These are phyloP conservation scores for Phytophthora pluvialis DNA, from an alignment of 352 stramenopile genomes.

Conservation along the genomic window DNA sequence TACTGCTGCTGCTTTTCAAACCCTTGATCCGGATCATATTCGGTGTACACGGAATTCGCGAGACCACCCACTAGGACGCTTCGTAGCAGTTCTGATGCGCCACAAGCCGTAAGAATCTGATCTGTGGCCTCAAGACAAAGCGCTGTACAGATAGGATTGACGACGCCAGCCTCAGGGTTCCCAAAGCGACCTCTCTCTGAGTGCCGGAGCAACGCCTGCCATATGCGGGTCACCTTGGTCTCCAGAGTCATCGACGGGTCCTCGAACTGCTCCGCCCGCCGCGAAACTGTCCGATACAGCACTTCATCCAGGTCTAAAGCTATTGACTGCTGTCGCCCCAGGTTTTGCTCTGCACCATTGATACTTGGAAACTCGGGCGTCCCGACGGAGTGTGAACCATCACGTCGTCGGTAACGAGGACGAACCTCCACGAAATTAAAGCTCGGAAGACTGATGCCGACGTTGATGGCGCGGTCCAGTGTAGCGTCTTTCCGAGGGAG, in stretches of 20 bases:
- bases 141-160: conserved; percentile 65
- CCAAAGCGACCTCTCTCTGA: conserved; percentile 64
- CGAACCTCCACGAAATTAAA: conserved; percentile 75
- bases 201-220: conserved; percentile 65
- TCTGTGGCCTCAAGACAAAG: conserved; percentile 60
- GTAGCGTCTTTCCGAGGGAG: conserved; percentile 15
- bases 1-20: conserved; percentile 52
- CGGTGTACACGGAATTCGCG: conserved; percentile 65
- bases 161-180: conserved; percentile 22
- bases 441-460: conserved; percentile 47
- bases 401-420: conserved; percentile 16
- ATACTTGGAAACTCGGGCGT: conserved; percentile 20
- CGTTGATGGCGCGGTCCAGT: conserved; percentile 33
- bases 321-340: neutral
- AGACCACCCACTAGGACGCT: conserved; percentile 62
- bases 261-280: conserved; percentile 22
- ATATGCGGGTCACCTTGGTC: conserved; percentile 57
- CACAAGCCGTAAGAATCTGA: conserved; percentile 43
- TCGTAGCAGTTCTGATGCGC: conserved; percentile 43
- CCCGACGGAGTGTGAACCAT: conserved; percentile 6
- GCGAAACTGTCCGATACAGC: conserved; percentile 24
- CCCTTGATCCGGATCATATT: conserved; percentile 48
- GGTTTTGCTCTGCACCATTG: conserved; percentile 1
- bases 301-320: conserved; percentile 31
- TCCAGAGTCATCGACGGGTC: conserved; percentile 41